Evolutionary conservation across 1,284 basidiomycete genomes (phyloP).

Genomic region (Fomitopsis betulina): DNA sequence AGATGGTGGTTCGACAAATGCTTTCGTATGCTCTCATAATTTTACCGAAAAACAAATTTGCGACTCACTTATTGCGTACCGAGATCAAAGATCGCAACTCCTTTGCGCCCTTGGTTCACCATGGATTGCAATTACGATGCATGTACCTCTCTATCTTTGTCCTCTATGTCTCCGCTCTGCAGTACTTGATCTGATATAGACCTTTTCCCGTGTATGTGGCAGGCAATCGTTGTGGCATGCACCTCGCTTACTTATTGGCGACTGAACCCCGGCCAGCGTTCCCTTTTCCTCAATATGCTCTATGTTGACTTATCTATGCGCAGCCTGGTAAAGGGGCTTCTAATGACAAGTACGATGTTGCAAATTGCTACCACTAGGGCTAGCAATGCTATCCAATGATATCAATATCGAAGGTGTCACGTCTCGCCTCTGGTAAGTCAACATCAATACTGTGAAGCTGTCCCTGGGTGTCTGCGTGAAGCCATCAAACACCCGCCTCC

Average conservation of each 20-base stretch:
- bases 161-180: neutral
- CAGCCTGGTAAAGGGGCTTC: neutral
- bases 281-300: neutral
- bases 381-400: neutral
- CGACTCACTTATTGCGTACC: neutral
- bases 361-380: no score
- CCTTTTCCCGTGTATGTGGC: neutral
- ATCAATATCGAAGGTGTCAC: neutral
- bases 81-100: neutral
- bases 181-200: neutral
- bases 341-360: neutral
- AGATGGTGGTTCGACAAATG: neutral
- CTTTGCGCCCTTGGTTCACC: neutral
- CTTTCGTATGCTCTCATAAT: conserved; percentile 2
- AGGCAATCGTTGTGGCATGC: neutral
- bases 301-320: neutral
- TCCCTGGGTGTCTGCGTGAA: no score
- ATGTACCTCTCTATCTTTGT: neutral
- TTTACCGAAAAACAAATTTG: neutral
- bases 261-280: neutral
- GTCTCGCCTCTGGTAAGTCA: no score
- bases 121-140: neutral
- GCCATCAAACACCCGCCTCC: no score
- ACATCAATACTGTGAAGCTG: no score
- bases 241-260: neutral